phyloP scores from a whole-genome alignment of 495 filamentous ascomycete species.

The Penicillium cataractarum region DNA sequence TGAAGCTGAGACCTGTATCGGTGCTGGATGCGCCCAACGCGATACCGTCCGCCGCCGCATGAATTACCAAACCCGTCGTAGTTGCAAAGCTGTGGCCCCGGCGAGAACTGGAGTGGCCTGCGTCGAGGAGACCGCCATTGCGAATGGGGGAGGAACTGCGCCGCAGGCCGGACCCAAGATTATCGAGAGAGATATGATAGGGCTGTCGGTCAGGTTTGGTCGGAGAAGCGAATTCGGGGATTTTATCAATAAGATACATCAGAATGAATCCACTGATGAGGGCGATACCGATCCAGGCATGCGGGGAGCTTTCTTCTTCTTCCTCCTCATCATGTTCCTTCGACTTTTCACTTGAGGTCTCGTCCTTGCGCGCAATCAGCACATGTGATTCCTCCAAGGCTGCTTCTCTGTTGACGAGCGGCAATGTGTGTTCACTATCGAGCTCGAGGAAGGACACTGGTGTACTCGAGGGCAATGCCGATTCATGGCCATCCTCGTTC shows the following conservation, averaged over 20 bases:
- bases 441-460: slow-evolving; percentile 24
- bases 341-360: slow-evolving; percentile 43
- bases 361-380: slow-evolving; percentile 33
- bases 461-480: slow-evolving; percentile 14
- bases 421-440: slow-evolving; percentile 19
- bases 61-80: slow-evolving; percentile 92
- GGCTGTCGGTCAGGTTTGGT: slow-evolving; percentile 56
- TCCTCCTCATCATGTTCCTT: slow-evolving; percentile 29
- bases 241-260: slow-evolving; percentile 94
- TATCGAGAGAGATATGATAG: slow-evolving; percentile 80
- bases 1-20: slow-evolving; percentile 73
- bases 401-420: slow-evolving; percentile 11
- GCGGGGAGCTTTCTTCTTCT: slow-evolving; percentile 53
- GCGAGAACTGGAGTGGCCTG: slow-evolving; percentile 31
- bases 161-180: slow-evolving; percentile 62
- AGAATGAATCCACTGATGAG: slow-evolving; percentile 88
- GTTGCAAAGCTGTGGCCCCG: slow-evolving; percentile 63
- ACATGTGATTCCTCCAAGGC: slow-evolving; percentile 13
- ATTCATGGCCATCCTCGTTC: slow-evolving; percentile 6
- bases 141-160: slow-evolving; percentile 54
- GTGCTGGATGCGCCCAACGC: slow-evolving; percentile 86
- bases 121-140: slow-evolving; percentile 44
- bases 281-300: slow-evolving; percentile 81
- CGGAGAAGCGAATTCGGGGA: slow-evolving; percentile 70
- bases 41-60: slow-evolving; percentile 95